Base-by-base conservation (phyloP, 345 rosid species). In the Populus nigra region DNA sequence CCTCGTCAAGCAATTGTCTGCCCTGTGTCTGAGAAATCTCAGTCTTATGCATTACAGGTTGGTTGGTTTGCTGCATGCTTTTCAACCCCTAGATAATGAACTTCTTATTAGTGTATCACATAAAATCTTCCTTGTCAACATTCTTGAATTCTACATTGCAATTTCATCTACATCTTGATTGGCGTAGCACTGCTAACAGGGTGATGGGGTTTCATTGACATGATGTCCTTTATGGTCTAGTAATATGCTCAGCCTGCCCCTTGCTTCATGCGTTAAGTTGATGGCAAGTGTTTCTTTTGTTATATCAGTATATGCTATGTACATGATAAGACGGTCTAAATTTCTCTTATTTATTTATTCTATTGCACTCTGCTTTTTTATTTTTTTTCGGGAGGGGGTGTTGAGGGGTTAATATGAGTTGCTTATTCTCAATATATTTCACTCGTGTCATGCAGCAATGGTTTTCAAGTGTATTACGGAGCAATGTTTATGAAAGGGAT, bases 1-100 rank as follows among this genome's bases (percentile, higher is more conserved):
- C 99, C 99, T 0, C 95, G 98, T 69, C 99, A 96, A 82, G 97
- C 97, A 72, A 94, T 96, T 87, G 97, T 96, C 76, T 96, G 99
- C 84, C 92, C 97, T 20, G 95, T 94, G 11, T 96, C 99, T 71
- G 90, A 87, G 87, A 96, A 94, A 85, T 90, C 97, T n/a, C 84
- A 88, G 74, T 61, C 80, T 1, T 96, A 94, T 77, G 97, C 97
- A 23, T 72, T 78, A 66, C 23, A 89, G 97, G 99, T 94, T 82
- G 97, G 99, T 94, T 82, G 65, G 83, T 69, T 73, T 25, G 43
- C 66, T 81, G 55, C 33, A 76, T 17, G 16, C 70, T 27, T 65
- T 65, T 65, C 22, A 55, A 55, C 61, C 25, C 61, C 25, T 55
- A 55, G 61, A 7, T 8, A n/a, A 55, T n/a, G 25, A 50, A 5